Evolutionary conservation across 2,329 filamentous ascomycete genomes (phyloP).

Genomic region (Trichoderma asperellum): DNA sequence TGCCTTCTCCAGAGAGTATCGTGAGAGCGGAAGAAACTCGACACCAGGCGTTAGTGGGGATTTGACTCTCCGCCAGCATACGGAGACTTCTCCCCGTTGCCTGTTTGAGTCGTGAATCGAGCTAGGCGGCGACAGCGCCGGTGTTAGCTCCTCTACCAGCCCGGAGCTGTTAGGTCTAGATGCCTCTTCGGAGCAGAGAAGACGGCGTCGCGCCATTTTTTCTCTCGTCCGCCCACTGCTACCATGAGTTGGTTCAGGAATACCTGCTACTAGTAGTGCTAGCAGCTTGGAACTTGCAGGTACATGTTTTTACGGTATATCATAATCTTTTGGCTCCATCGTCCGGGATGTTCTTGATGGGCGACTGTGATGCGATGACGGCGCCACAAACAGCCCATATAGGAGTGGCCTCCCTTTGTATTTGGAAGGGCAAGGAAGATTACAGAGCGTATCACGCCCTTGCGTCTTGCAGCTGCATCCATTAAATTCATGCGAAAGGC

Average conservation of each 20-base stretch:
- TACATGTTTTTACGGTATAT: background rate
- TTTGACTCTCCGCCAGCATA: slow-evolving; percentile 12
- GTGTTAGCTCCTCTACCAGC: background rate
- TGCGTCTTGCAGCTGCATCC: background rate
- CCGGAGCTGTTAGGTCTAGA: slow-evolving; percentile 2
- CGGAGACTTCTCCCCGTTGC: slow-evolving; percentile 21
- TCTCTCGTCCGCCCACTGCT: slow-evolving; percentile 1
- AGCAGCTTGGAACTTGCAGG: background rate
- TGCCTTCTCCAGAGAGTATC: background rate
- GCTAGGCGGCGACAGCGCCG: slow-evolving; percentile 11
- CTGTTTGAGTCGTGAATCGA: slow-evolving; percentile 10
- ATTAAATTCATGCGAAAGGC: background rate
- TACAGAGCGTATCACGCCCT: background rate
- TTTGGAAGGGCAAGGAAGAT: background rate
- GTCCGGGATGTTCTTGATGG: slow-evolving; percentile 5
- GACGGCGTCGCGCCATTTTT: slow-evolving; percentile 18
- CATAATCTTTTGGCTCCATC: slow-evolving; percentile 6
- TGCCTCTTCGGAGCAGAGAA: background rate
- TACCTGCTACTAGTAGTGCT: background rate
- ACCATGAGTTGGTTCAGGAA: background rate
- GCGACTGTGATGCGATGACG: slow-evolving; percentile 8
- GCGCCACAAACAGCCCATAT: slow-evolving; percentile 19
- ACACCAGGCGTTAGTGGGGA: background rate
- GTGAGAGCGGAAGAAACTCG: background rate
- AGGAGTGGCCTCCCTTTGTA: background rate